phyloP scores from a whole-genome alignment of 2,329 filamentous ascomycete genomes.

The Hypomyces rosellus region DNA sequence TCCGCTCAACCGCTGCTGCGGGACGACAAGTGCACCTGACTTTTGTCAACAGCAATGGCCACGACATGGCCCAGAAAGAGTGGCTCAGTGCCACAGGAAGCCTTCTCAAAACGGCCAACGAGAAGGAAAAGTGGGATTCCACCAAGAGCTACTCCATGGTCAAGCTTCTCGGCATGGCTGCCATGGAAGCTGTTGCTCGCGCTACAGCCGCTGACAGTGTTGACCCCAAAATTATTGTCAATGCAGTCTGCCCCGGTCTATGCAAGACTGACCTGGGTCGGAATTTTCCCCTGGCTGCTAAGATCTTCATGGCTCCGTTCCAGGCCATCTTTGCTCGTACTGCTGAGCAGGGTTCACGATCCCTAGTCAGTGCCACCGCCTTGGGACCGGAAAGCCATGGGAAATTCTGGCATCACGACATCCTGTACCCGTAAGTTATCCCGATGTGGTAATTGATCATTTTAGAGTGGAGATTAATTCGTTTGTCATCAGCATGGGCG shows the following conservation, averaged over 20 bases:
- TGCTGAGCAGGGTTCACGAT: conserved; percentile 36
- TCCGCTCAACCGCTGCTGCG: conserved; percentile 26
- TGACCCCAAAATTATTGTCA: conserved; percentile 30
- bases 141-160: conserved; percentile 22
- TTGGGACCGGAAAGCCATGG: conserved; percentile 37
- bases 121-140: conserved; percentile 14
- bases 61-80: conserved; percentile 14
- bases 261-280: conserved; percentile 36
- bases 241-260: conserved; percentile 37
- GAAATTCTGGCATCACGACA: conserved; percentile 36
- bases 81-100: conserved; percentile 10
- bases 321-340: conserved; percentile 32
- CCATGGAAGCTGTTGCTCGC: conserved; percentile 30
- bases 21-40: conserved; percentile 28
- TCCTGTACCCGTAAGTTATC: conserved; percentile 25
- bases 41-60: conserved; percentile 27
- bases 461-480: neutral
- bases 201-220: neutral
- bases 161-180: conserved; percentile 28
- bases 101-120: conserved; percentile 12
- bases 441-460: neutral
- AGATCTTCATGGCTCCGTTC: conserved; percentile 16
- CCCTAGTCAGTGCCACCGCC: conserved; percentile 34
- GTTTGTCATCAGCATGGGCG: neutral
- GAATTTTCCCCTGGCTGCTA: conserved; percentile 19